Evolutionary conservation across 306 rosid genomes (phyloP).

Genomic region (Crotalaria pallida): DNA sequence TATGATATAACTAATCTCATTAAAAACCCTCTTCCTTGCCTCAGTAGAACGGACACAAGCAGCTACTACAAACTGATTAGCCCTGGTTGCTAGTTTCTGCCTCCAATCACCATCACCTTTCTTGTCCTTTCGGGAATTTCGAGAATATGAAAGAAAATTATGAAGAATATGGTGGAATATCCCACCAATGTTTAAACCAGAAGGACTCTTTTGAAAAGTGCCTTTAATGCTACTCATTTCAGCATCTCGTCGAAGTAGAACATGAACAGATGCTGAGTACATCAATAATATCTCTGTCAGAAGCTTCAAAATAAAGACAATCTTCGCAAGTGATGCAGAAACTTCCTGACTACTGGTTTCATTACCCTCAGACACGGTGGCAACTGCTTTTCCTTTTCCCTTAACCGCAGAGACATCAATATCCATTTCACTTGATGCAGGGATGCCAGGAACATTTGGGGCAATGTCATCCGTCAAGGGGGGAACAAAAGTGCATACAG

Average conservation of each 20-base stretch:
- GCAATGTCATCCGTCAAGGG: constrained; percentile 59
- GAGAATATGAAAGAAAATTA: constrained; percentile 65
- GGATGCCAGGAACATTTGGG: constrained; percentile 34
- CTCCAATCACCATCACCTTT: constrained; percentile 91
- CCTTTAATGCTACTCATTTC: constrained; percentile 65
- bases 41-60: constrained; percentile 91
- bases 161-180: constrained; percentile 85
- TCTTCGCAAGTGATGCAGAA: constrained; percentile 88
- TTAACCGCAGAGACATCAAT: constrained; percentile 74
- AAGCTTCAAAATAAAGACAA: constrained; percentile 86
- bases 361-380: constrained; percentile 52
- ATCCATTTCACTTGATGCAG: constrained; percentile 79
- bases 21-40: constrained; percentile 81
- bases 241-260: constrained; percentile 92
- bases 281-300: constrained; percentile 81
- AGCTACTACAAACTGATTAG: constrained; percentile 88
- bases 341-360: constrained; percentile 51
- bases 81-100: constrained; percentile 90
- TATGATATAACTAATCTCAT: constrained; percentile 62
- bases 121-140: constrained; percentile 74
- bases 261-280: constrained; percentile 90
- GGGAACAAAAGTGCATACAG: constrained; percentile 61
- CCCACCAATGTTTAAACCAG: constrained; percentile 59
- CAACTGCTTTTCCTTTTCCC: constrained; percentile 97
- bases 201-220: constrained; percentile 52